A percentile compares a stretch with the other conserved stretches of the same genome.
Conservation (phyloP, 1,284 basidiomycete genomes). For the Trichosporon inkin region DNA sequence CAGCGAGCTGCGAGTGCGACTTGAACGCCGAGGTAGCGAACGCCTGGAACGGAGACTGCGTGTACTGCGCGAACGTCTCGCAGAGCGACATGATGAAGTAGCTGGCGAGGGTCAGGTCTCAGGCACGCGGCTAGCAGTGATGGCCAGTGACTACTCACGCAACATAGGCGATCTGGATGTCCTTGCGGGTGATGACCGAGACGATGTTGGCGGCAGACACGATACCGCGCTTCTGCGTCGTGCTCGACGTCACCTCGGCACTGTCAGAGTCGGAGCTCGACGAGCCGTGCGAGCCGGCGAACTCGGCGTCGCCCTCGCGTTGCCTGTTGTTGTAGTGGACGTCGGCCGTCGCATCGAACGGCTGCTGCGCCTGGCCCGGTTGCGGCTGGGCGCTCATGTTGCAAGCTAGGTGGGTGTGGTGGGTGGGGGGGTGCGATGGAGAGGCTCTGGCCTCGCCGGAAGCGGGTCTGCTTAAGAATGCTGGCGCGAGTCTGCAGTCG, state of each 20-base stretch:
- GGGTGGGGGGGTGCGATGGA: neutral
- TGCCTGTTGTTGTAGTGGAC: neutral
- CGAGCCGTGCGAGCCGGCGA: neutral
- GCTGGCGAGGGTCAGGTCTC: neutral
- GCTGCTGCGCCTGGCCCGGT: neutral
- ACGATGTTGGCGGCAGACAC: conserved; percentile 1
- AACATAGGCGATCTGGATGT: conserved; percentile 7
- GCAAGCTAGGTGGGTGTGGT: neutral
- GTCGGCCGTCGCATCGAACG: too few species aligned
- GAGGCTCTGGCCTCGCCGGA: neutral
- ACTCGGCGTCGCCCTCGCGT: conserved; percentile 1
- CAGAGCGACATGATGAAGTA: conserved; percentile 8
- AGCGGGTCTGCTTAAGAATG: neutral
- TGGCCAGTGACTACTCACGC: neutral
- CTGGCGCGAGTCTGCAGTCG: neutral
- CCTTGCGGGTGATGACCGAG: conserved; percentile 2
- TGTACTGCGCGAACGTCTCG: conserved; percentile 5
- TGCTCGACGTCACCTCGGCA: neutral
- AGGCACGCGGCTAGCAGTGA: too few species aligned
- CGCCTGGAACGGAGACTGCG: neutral
- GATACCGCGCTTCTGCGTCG: conserved; percentile 7
- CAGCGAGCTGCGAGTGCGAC: neutral
- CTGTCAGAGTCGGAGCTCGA: neutral
- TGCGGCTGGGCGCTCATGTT: neutral
- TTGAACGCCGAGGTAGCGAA: conserved; percentile 4